Evolutionary conservation across 805 yeast species (phyloP).

Genomic region (Candida tallmaniae): DNA sequence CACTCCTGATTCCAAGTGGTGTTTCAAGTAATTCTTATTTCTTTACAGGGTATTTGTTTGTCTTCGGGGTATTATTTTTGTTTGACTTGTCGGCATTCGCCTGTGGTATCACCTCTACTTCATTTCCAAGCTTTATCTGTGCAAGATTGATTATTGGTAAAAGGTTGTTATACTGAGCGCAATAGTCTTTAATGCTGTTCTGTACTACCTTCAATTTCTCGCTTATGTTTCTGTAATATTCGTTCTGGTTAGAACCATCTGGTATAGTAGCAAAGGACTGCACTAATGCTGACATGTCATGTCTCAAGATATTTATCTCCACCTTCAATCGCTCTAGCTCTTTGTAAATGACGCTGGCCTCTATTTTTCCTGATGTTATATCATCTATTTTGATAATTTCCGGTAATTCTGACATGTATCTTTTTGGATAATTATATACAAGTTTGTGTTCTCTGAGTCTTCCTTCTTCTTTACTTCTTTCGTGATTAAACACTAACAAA

Average conservation of each 20-base stretch:
- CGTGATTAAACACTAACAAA: too few species aligned
- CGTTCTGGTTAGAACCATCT: constrained; percentile 28
- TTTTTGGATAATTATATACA: too few species aligned
- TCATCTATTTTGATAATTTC: constrained; percentile 39
- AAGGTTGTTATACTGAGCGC: constrained; percentile 40
- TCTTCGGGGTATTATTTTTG: constrained; percentile 4
- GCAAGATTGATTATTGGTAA: constrained; percentile 49
- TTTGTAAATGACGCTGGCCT: constrained; percentile 38
- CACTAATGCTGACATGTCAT: constrained; percentile 36
- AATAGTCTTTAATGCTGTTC: constrained; percentile 37
- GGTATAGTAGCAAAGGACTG: constrained; percentile 34
- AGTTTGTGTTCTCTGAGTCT: too few species aligned
- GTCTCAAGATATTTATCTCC: constrained; percentile 38
- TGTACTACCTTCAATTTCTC: constrained; percentile 35
- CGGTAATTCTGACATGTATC: constrained; percentile 17
- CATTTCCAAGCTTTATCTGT: constrained; percentile 47
- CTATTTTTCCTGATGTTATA: constrained; percentile 38
- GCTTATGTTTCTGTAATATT: constrained; percentile 34
- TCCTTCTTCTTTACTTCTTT: too few species aligned
- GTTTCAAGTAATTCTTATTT: too few species aligned
- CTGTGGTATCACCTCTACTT: constrained; percentile 41
- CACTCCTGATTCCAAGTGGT: too few species aligned
- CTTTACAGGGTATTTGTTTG: constrained; percentile 4
- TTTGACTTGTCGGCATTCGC: constrained; percentile 1
- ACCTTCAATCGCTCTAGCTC: constrained; percentile 38